These are phyloP conservation scores for Marasmius tenuissimus DNA, from an alignment of 1,284 basidiomycete genomes.

Conservation along the genomic window DNA sequence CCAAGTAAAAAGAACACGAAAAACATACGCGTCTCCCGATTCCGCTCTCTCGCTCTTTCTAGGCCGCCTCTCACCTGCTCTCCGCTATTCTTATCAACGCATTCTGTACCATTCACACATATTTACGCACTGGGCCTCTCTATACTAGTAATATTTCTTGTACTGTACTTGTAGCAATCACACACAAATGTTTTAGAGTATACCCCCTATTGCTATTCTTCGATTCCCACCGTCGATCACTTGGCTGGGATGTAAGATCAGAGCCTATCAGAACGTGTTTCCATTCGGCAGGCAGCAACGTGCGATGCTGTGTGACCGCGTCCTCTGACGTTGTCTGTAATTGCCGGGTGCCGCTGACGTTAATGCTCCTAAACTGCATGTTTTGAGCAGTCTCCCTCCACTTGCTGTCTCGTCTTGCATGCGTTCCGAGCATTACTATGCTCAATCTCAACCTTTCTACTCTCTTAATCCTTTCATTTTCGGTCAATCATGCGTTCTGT, in stretches of 20 bases:
- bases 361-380: too few species aligned
- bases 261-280: not conserved
- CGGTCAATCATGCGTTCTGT: not conserved
- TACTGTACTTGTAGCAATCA: not conserved
- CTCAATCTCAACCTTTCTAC: not conserved
- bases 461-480: not conserved
- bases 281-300: too few species aligned
- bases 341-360: too few species aligned
- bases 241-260: not conserved
- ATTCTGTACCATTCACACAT: not conserved
- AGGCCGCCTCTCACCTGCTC: not conserved
- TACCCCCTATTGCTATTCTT: not conserved
- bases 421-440: not conserved
- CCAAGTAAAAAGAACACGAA: constrained; percentile 2
- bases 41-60: not conserved
- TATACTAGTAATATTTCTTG: not conserved
- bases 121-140: not conserved
- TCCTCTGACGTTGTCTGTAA: too few species aligned
- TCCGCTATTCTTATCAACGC: not conserved
- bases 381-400: not conserved
- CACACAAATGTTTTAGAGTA: not conserved
- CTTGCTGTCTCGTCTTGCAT: not conserved
- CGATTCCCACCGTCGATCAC: not conserved
- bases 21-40: not conserved
- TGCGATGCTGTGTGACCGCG: too few species aligned